A percentile compares a stretch with the other conserved stretches of the same genome.
Evolutionary conservation across 1,139 yeast species (phyloP).

Genomic region (Zygotorulaspora mrakii): DNA sequence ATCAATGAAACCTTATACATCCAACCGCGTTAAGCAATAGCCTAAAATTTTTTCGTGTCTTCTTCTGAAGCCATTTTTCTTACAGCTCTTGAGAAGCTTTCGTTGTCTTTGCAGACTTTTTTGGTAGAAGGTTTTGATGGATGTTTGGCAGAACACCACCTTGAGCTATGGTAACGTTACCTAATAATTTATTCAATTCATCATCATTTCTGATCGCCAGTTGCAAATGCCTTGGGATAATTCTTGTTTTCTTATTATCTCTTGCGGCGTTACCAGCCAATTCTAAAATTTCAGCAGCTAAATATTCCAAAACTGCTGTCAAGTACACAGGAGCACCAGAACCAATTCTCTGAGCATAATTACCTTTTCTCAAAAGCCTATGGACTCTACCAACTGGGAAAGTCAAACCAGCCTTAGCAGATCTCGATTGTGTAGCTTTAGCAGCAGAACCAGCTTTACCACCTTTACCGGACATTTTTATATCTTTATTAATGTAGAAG

Average conservation of each 20-base stretch:
- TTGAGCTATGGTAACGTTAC: constrained; percentile 92
- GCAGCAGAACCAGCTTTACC: constrained; percentile 91
- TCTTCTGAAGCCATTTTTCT: constrained; percentile 21
- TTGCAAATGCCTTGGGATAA: constrained; percentile 97
- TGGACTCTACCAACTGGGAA: constrained; percentile 99
- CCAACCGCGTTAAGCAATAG: constrained; percentile 9
- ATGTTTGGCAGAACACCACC: constrained; percentile 99
- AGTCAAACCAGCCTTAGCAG: constrained; percentile 96
- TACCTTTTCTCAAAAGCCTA: constrained; percentile 94
- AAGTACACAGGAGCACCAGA: constrained; percentile 96
- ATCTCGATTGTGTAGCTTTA: constrained; percentile 95
- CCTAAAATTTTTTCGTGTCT: constrained; percentile 3
- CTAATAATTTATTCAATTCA: constrained; percentile 88
- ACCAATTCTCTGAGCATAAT: constrained; percentile 99
- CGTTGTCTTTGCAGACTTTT: constrained; percentile 75
- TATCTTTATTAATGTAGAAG: constrained; percentile 17
- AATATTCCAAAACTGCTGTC: constrained; percentile 93
- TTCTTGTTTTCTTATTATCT: constrained; percentile 97
- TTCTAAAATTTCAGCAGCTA: constrained; percentile 96
- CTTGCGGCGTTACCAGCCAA: constrained; percentile 99
- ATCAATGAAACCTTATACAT: constrained; percentile 9
- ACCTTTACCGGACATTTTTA: constrained; percentile 94
- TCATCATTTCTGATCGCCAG: constrained; percentile 98
- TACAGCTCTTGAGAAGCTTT: constrained; percentile 87
- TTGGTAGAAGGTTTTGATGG: constrained; percentile 92